phyloP scores from a whole-genome alignment of 1,284 basidiomycete genomes.

The Neolentinus lepideus region DNA sequence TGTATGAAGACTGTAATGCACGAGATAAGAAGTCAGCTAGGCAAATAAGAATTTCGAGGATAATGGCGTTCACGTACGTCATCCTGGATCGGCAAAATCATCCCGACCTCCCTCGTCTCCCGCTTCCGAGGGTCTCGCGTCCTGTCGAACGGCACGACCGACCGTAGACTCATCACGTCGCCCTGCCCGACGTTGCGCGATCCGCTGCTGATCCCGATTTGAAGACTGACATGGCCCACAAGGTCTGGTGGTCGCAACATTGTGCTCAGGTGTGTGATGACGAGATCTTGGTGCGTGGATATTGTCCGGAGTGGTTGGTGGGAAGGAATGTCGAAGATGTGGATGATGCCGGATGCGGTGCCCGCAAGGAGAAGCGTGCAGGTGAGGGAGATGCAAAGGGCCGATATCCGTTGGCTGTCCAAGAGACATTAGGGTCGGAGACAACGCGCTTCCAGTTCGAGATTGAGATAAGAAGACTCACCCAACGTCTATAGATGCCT shows the following conservation, averaged over 20 bases:
- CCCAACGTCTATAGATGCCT: constrained; percentile 59
- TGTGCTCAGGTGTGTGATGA: constrained; percentile 70
- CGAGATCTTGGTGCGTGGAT: constrained; percentile 60
- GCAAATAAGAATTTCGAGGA: constrained; percentile 3
- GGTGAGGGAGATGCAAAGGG: constrained; percentile 70
- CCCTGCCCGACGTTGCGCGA: constrained; percentile 23
- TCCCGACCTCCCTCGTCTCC: constrained; percentile 58
- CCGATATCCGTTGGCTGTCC: constrained; percentile 55
- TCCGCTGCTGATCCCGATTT: constrained; percentile 29
- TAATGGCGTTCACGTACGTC: constrained; percentile 26
- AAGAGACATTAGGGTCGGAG: too few relatives aligned
- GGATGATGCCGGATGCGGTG: constrained; percentile 67
- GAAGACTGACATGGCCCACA: constrained; percentile 63
- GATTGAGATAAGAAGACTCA: too few relatives aligned
- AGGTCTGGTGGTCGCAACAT: constrained; percentile 82
- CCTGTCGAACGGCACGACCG: constrained; percentile 62
- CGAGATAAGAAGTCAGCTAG: constrained; percentile 6
- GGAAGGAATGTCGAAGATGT: constrained; percentile 83
- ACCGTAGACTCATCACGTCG: constrained; percentile 56
- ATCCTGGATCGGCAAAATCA: constrained; percentile 45
- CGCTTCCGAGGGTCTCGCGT: constrained; percentile 60
- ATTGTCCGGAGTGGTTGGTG: constrained; percentile 85
- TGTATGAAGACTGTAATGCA: constrained; percentile 20
- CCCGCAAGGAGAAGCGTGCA: constrained; percentile 71
- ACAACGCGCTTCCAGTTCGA: too few relatives aligned